A percentile compares a stretch with the other conserved stretches of the same genome.
phyloP scores from a whole-genome alignment of 345 rosid genomes.

The Combretum micranthum region DNA sequence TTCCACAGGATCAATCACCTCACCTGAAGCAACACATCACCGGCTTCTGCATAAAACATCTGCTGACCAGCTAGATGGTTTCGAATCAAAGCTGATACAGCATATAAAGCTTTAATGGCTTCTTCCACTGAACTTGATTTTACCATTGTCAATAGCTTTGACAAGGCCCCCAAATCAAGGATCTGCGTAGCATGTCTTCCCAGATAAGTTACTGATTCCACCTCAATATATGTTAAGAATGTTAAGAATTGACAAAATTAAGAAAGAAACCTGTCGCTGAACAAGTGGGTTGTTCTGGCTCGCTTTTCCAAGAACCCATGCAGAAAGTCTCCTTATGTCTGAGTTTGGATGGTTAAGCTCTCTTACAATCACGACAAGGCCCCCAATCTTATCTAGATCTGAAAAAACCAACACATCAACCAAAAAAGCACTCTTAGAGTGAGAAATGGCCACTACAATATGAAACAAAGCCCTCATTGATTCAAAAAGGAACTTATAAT shows the following conservation, averaged over 20 bases:
- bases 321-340: slow-evolving; percentile 66
- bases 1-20: slow-evolving; percentile 1
- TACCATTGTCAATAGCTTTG: slow-evolving; percentile 59
- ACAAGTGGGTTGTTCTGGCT: slow-evolving; percentile 81
- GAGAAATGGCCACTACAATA: not conserved
- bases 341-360: slow-evolving; percentile 65
- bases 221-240: not conserved
- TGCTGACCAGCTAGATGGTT: slow-evolving; percentile 72
- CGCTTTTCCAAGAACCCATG: slow-evolving; percentile 93
- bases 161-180: slow-evolving; percentile 66
- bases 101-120: slow-evolving; percentile 83
- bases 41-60: slow-evolving; percentile 66
- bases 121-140: slow-evolving; percentile 61
- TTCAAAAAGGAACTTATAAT: too few species aligned
- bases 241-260: not conserved
- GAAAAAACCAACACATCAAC: slow-evolving; percentile 9
- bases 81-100: slow-evolving; percentile 73
- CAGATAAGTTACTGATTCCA: not conserved
- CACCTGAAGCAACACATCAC: slow-evolving; percentile 87
- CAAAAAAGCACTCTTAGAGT: slow-evolving; percentile 4
- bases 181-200: slow-evolving; percentile 28
- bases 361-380: slow-evolving; percentile 41
- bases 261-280: slow-evolving; percentile 58
- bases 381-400: slow-evolving; percentile 87
- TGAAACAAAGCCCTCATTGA: not conserved